Percentiles rank a stretch among this genome's conserved stretches.
Evolutionary conservation across 768 basidiomycete species (phyloP).

Genomic region (Kwoniella mangroviensis): DNA sequence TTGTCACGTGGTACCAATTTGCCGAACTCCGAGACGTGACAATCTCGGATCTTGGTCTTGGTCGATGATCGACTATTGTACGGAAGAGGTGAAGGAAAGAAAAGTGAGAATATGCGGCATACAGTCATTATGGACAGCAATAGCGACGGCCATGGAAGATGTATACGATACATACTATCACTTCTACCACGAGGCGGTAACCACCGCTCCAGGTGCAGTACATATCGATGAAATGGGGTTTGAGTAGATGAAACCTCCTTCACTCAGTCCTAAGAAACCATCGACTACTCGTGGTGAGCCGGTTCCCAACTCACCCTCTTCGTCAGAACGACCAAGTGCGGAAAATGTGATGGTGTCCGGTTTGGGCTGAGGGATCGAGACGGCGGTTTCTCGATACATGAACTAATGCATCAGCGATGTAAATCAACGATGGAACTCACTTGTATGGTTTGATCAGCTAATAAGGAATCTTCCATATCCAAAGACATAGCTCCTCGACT

Average conservation of each 20-base stretch:
- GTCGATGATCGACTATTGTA: too few relatives aligned
- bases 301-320: conserved; percentile 5
- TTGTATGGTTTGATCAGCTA: conserved; percentile 48
- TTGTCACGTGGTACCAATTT: not conserved
- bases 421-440: conserved; percentile 29
- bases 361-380: not conserved
- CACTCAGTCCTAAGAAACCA: conserved; percentile 44
- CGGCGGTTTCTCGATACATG: conserved; percentile 24
- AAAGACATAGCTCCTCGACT: conserved; percentile 53
- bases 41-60: not conserved
- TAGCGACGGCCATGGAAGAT: not conserved
- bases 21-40: not conserved
- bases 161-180: not conserved
- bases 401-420: conserved; percentile 20
- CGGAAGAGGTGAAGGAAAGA: too few relatives aligned
- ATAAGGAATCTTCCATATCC: conserved; percentile 52
- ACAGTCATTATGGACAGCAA: too few relatives aligned
- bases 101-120: too few relatives aligned
- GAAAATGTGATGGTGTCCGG: conserved; percentile 18
- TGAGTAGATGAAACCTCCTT: conserved; percentile 41
- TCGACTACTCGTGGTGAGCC: conserved; percentile 29
- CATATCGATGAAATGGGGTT: conserved; percentile 26
- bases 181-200: conserved; percentile 7
- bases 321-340: conserved; percentile 16
- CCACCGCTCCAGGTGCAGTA: conserved; percentile 34